These are phyloP conservation scores for Volvariella surrecta DNA, from an alignment of 1,284 basidiomycete species.

Conservation along the genomic window DNA sequence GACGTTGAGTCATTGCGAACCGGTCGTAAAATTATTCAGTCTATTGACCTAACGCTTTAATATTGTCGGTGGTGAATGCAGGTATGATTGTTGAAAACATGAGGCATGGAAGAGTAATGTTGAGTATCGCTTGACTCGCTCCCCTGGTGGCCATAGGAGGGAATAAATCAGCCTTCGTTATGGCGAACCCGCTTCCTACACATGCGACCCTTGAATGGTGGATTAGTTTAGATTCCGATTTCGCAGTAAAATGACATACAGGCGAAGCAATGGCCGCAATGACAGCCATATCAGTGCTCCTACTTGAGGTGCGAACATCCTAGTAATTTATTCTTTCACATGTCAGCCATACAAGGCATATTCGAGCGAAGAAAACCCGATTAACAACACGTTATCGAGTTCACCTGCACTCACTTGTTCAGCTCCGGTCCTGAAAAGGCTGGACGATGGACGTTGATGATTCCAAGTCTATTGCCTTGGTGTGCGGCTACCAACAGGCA, in stretches of 20 bases:
- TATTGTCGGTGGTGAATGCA: constrained; percentile 60
- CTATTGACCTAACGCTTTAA: constrained; percentile 47
- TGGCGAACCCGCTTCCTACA: constrained; percentile 42
- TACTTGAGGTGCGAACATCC: too few relatives aligned
- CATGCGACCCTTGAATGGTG: constrained; percentile 38
- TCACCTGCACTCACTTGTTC: too few relatives aligned
- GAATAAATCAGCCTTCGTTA: constrained; percentile 56
- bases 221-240: background rate
- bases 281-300: too few relatives aligned
- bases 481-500: too few relatives aligned
- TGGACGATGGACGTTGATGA: too few relatives aligned
- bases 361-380: too few relatives aligned
- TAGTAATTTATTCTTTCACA: too few relatives aligned
- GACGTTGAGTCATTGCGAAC: background rate
- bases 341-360: too few relatives aligned
- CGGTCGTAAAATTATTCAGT: background rate
- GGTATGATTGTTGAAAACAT: constrained; percentile 76
- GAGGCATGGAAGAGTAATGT: constrained; percentile 60
- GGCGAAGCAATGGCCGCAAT: constrained; percentile 50
- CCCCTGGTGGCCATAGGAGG: constrained; percentile 49
- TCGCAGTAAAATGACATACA: constrained; percentile 29
- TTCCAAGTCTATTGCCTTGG: too few relatives aligned
- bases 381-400: too few relatives aligned
- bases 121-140: constrained; percentile 55
- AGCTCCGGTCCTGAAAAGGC: too few relatives aligned